A percentile compares a stretch with the other conserved stretches of the same genome.
phyloP scores from a whole-genome alignment of 2,329 filamentous ascomycete genomes.

The Myriosclerotinia scirpicola region DNA sequence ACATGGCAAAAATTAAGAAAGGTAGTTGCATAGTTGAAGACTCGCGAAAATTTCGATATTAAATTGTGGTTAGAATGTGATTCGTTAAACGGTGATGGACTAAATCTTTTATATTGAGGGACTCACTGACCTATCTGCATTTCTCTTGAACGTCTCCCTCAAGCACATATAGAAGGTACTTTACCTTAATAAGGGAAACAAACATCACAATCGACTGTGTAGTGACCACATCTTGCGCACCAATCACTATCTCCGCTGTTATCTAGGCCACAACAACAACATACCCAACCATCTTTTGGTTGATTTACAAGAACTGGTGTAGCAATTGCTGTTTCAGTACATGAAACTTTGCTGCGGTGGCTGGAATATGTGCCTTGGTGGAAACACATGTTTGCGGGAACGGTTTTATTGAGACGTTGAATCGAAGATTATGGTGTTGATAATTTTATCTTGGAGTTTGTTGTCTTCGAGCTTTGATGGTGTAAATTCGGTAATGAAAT shows the following conservation, averaged over 20 bases:
- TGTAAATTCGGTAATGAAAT: neutral
- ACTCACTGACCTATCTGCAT: neutral
- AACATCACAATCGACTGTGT: conserved; percentile 2
- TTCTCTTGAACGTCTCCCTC: neutral
- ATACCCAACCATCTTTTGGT: neutral
- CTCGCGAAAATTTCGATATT: neutral
- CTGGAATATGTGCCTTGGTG: neutral
- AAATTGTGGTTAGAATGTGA: neutral
- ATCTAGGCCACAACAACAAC: conserved; percentile 5
- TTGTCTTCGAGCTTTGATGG: neutral
- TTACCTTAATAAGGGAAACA: conserved; percentile 12
- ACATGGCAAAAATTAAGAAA: neutral
- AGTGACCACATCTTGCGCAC: conserved; percentile 1
- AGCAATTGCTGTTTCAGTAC: too few relatives aligned
- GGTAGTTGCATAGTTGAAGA: neutral
- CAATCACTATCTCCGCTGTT: neutral
- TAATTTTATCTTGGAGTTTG: neutral
- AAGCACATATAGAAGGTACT: neutral
- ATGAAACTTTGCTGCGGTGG: too few relatives aligned
- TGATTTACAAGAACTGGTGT: neutral
- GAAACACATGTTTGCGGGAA: neutral
- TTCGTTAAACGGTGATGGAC: neutral
- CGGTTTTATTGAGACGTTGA: neutral
- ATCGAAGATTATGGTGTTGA: neutral
- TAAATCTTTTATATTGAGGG: neutral